Percentiles rank a stretch among this genome's conserved stretches.
Evolutionary conservation across 2,329 filamentous ascomycete genomes (phyloP).

Genomic region (Sphaerulina vaccinii): DNA sequence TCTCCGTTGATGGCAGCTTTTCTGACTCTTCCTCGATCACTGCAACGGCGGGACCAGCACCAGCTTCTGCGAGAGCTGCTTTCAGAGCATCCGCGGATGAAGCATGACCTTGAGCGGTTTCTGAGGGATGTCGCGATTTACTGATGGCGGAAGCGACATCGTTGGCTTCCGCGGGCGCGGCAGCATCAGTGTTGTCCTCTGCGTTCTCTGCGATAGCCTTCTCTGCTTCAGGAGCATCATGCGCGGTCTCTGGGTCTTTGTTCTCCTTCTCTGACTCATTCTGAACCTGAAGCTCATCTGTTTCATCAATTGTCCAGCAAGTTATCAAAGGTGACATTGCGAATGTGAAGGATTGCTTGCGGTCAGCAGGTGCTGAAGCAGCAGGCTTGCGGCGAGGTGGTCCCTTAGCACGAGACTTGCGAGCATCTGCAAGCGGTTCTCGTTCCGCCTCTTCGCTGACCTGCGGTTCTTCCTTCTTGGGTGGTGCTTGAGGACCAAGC

Average conservation of each 20-base stretch:
- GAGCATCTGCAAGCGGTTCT: slow-evolving; percentile 78
- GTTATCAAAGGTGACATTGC: slow-evolving; percentile 42
- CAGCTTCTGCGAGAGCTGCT: slow-evolving; percentile 26
- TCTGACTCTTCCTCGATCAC: slow-evolving; percentile 11
- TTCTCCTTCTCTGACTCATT: slow-evolving; percentile 21
- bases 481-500: slow-evolving; percentile 73
- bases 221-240: slow-evolving; percentile 24
- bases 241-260: slow-evolving; percentile 8
- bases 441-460: slow-evolving; percentile 65
- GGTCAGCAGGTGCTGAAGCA: slow-evolving; percentile 54
- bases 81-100: slow-evolving; percentile 26
- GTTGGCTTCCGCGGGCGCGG: slow-evolving; percentile 23
- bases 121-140: slow-evolving; percentile 22
- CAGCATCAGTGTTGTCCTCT: slow-evolving; percentile 27
- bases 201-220: slow-evolving; percentile 30
- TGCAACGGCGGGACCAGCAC: slow-evolving; percentile 24
- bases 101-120: slow-evolving; percentile 20
- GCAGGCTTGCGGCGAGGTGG: slow-evolving; percentile 73
- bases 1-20: slow-evolving; percentile 8
- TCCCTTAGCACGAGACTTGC: slow-evolving; percentile 86
- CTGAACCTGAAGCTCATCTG: slow-evolving; percentile 40
- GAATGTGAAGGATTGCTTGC: slow-evolving; percentile 48
- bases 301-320: slow-evolving; percentile 46
- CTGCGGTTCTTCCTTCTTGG: slow-evolving; percentile 61
- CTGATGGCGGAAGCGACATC: slow-evolving; percentile 22